Evolutionary conservation across 2,329 filamentous ascomycete species (phyloP).

Genomic region (Drechslerella stenobrocha): DNA sequence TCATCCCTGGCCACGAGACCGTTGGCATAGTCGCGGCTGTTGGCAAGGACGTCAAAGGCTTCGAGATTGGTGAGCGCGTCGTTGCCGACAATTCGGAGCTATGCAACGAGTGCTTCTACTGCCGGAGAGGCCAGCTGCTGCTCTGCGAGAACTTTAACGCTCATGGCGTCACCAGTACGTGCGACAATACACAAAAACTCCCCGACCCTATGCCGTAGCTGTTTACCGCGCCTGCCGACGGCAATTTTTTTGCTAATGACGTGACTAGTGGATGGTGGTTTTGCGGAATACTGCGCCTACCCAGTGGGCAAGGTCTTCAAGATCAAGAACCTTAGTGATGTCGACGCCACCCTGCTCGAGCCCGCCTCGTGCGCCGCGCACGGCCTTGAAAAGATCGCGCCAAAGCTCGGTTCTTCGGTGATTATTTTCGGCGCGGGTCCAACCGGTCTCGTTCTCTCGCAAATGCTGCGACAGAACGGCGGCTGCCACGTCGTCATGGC

Average conservation of each 20-base stretch:
- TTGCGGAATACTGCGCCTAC: slow-evolving; percentile 69
- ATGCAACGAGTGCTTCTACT: slow-evolving; percentile 74
- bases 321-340: slow-evolving; percentile 67
- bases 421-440: slow-evolving; percentile 70
- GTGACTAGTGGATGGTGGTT: slow-evolving; percentile 65
- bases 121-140: slow-evolving; percentile 68
- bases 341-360: slow-evolving; percentile 72
- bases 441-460: slow-evolving; percentile 67
- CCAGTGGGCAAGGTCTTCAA: slow-evolving; percentile 66
- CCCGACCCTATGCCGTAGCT: not conserved
- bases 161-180: slow-evolving; percentile 64
- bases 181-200: not conserved
- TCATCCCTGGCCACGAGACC: slow-evolving; percentile 64
- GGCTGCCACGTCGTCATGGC: slow-evolving; percentile 71
- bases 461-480: slow-evolving; percentile 67
- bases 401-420: slow-evolving; percentile 67
- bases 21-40: slow-evolving; percentile 67
- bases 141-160: slow-evolving; percentile 71
- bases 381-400: slow-evolving; percentile 69
- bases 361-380: slow-evolving; percentile 73
- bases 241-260: slow-evolving; percentile 8
- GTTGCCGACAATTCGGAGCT: slow-evolving; percentile 68
- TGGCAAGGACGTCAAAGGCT: slow-evolving; percentile 64
- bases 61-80: slow-evolving; percentile 67
- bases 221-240: not conserved